Evolutionary conservation across 176 grass and related monocot genomes (phyloP), one percentile per base, ranked within the genome.

Genomic region (Aechmea fasciata): DNA sequence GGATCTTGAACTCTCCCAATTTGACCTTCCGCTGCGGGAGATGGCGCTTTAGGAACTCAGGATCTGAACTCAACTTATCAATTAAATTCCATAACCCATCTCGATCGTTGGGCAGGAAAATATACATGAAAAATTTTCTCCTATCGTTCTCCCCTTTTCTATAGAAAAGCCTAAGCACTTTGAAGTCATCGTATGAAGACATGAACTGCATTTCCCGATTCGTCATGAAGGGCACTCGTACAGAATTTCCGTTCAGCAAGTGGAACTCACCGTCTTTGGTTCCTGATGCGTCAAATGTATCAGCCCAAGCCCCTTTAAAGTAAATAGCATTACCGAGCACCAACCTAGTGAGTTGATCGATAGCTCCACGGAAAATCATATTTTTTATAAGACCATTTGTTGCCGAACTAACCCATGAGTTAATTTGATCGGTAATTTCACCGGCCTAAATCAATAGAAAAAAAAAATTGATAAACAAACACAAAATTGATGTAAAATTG

Each of bases 271-370:
- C 66, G 63, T 85, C 47, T 52, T 50, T 51, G 4, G 84, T 87
- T 50, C 33, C 12, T 1, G 25, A 19, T 9, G 57, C 41, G 19
- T 85, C 81, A 72, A 96, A 90, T 71, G 81, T 85, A 48, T 77
- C 68, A 12, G 57, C 14, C 91, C 91, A 96, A 13, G 26, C 8
- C 11, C 84, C 84, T 80, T 96, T 96, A 82, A 96, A 96, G 79
- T 96, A 96, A 72, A 96, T 78, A 3, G 84, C 84, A 67, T 87
- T 96, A 28, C 73, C 72, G 6, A 96, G 73, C 10, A 90, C 72
- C 29, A 84, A 63, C 9, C 64, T 57, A 17, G 79, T 87, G 7
- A 0, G 10, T 0, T 10, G 0, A 18, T 53, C 0, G 28, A 96
- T 9, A 50, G 76, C 48, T 57, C n/a, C 54, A 2, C 2, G 1